Percentiles rank a stretch among this genome's conserved stretches.
These are phyloP conservation scores for Chlamydomonas eustigma DNA, from an alignment of 139 green algal genomes.

Conservation along the genomic window DNA sequence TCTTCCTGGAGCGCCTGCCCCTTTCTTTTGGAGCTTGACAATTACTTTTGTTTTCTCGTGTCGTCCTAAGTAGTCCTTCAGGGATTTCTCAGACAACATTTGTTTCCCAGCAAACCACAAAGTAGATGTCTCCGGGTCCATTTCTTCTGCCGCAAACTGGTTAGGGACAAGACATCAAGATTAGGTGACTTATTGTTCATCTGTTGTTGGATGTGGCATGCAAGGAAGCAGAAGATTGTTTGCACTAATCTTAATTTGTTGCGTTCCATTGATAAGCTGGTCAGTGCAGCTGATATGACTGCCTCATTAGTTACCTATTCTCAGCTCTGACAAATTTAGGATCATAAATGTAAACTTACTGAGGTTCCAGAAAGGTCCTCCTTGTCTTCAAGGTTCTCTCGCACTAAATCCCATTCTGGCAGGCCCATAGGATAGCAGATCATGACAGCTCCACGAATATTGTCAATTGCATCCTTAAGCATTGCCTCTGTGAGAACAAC, in stretches of 20 bases:
- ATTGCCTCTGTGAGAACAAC: slow-evolving; percentile 42
- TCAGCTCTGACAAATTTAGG: too few relatives aligned
- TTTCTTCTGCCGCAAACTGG: slow-evolving; percentile 57
- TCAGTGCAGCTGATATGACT: too few relatives aligned
- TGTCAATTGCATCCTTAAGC: slow-evolving; percentile 64
- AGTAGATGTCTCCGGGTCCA: slow-evolving; percentile 49
- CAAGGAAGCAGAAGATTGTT: too few relatives aligned
- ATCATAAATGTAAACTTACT: too few relatives aligned
- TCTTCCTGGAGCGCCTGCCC: slow-evolving; percentile 52
- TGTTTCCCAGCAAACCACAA: slow-evolving; percentile 84
- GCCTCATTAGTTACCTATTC: too few relatives aligned
- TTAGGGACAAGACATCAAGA: too few relatives aligned
- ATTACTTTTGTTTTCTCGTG: slow-evolving; percentile 71
- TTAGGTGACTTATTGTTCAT: too few relatives aligned
- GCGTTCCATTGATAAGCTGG: too few relatives aligned
- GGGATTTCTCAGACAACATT: slow-evolving; percentile 66
- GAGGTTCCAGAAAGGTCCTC: slow-evolving; percentile 48
- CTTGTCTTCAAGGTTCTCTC: slow-evolving; percentile 56
- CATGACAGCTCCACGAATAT: slow-evolving; percentile 74
- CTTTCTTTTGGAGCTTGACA: slow-evolving; percentile 68
- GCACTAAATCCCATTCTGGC: slow-evolving; percentile 74
- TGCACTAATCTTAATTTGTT: too few relatives aligned
- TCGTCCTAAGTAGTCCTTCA: slow-evolving; percentile 64
- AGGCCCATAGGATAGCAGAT: slow-evolving; percentile 84
- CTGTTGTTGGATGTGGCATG: too few relatives aligned